A percentile compares a stretch with the other conserved stretches of the same genome.
phyloP scores from a whole-genome alignment of 805 yeast species.

The Scheffersomyces coipomensis region DNA sequence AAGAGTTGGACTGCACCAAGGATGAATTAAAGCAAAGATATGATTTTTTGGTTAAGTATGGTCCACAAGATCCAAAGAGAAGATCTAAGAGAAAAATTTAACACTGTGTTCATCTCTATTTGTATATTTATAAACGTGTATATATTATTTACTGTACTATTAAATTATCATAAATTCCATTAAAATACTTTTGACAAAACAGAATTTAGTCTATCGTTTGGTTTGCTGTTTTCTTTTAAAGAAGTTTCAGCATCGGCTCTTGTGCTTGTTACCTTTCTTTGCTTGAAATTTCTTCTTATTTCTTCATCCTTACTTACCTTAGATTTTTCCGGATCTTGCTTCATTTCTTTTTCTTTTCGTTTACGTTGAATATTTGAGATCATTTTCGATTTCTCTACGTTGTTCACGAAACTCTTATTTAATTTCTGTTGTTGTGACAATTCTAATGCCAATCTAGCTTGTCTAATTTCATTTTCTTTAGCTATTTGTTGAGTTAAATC shows the following conservation, averaged over 20 bases:
- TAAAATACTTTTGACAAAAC: slow-evolving; percentile 57
- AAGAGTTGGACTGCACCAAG: slow-evolving; percentile 24
- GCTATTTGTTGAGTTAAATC: slow-evolving; percentile 93
- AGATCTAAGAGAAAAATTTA: background rate
- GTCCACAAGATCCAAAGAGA: background rate
- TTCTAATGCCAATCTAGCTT: slow-evolving; percentile 83
- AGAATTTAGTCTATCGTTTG: slow-evolving; percentile 37
- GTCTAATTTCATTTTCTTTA: slow-evolving; percentile 83
- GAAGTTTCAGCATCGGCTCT: slow-evolving; percentile 60
- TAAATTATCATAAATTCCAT: background rate
- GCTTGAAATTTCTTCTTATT: slow-evolving; percentile 64
- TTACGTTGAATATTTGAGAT: slow-evolving; percentile 62
- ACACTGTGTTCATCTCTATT: background rate
- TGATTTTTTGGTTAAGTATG: slow-evolving; percentile 20
- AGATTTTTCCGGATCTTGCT: slow-evolving; percentile 7
- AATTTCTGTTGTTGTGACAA: slow-evolving; percentile 84
- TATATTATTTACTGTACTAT: background rate
- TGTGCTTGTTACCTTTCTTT: slow-evolving; percentile 62
- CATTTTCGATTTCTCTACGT: slow-evolving; percentile 85
- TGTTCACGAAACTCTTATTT: slow-evolving; percentile 78
- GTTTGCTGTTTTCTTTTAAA: slow-evolving; percentile 42
- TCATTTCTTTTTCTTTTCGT: slow-evolving; percentile 29
- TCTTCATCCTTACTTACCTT: slow-evolving; percentile 24
- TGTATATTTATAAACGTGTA: background rate
- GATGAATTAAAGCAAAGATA: slow-evolving; percentile 31